Evolutionary conservation across 495 filamentous ascomycete genomes (phyloP), one percentile per base, ranked within the genome.

Genomic region (Massariosphaeria phaeospora): DNA sequence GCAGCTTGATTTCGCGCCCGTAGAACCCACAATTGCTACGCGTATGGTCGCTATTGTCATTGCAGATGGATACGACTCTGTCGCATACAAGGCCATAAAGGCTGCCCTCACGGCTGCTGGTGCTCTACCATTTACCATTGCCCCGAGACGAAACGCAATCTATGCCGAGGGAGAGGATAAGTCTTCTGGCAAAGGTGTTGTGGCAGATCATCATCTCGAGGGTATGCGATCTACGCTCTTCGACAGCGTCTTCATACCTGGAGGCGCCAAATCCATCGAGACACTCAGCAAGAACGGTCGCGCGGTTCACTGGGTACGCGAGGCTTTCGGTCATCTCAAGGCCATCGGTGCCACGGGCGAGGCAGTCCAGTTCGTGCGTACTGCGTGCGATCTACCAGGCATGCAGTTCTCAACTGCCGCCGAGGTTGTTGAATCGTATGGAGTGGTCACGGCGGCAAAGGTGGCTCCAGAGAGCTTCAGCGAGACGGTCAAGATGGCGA

Each of bases 201-300:
- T 76, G 25, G 82, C 91, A 0, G 85, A 93, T 57, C 88, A 95
- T 63, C 85, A 91, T 63, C 79, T 93, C 53, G 81, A 88, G 45
- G 88, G 85, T 3, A 81, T 85, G 81, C 84, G 89, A 31, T 88
- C 83, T 3, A 95, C 88, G 3, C 79, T 95, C 72, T 91, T 95
- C 59, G 91, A 95, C 64, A 82, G 88, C 1, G 66, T 89, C 25
- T 91, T 89, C 64, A 74, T 95, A 17, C 87, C 88, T 15, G 86
- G 88, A 15, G 89, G 88, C 0, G 73, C 76, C 0, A 74, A 88
- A 48, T 76, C 85, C 11, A 55, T 76, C 17, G 63, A 69, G 40
- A 75, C 75, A 1, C 75, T 95, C 4, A 68, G 76, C 30, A 82
- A 82, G 71, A 88, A 80, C 49, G 89, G 90, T 4, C 79, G 89